Conservation (phyloP, 2,329 filamentous ascomycete species). For the Alternaria solani region DNA sequence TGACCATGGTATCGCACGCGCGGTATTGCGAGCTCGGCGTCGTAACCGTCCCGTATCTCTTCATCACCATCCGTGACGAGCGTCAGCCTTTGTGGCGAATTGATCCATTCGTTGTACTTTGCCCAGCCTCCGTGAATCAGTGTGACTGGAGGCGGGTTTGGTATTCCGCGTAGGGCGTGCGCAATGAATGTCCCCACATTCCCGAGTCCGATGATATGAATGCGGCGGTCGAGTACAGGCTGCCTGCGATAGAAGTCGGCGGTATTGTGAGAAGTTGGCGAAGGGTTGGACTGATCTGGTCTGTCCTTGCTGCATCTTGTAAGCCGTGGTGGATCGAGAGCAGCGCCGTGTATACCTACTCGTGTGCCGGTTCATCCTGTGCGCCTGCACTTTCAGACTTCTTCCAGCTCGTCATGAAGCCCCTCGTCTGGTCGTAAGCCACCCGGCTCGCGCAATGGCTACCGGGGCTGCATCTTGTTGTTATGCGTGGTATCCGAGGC, state of each 20-base stretch:
- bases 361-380: slow-evolving; percentile 22
- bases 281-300: slow-evolving; percentile 20
- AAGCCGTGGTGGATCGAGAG: slow-evolving; percentile 9
- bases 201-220: slow-evolving; percentile 78
- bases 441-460: slow-evolving; percentile 54
- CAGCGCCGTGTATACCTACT: slow-evolving; percentile 13
- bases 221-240: slow-evolving; percentile 39
- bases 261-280: slow-evolving; percentile 14
- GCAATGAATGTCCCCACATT: slow-evolving; percentile 84
- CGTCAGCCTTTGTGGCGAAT: slow-evolving; percentile 54
- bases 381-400: slow-evolving; percentile 26
- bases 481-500: slow-evolving; percentile 55
- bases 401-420: slow-evolving; percentile 33
- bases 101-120: slow-evolving; percentile 57
- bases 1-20: slow-evolving; percentile 50
- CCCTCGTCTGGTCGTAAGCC: slow-evolving; percentile 47
- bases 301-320: slow-evolving; percentile 22
- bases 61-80: slow-evolving; percentile 56
- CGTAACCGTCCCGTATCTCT: slow-evolving; percentile 53
- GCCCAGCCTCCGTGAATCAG: slow-evolving; percentile 73
- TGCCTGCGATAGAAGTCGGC: slow-evolving; percentile 46
- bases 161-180: slow-evolving; percentile 69
- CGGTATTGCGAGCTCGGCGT: slow-evolving; percentile 55
- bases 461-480: slow-evolving; percentile 53
- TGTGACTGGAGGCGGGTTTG: slow-evolving; percentile 74